These are phyloP conservation scores for Arthrobotrys sphaeroides DNA, from an alignment of 2,329 filamentous ascomycete species.

Conservation along the genomic window DNA sequence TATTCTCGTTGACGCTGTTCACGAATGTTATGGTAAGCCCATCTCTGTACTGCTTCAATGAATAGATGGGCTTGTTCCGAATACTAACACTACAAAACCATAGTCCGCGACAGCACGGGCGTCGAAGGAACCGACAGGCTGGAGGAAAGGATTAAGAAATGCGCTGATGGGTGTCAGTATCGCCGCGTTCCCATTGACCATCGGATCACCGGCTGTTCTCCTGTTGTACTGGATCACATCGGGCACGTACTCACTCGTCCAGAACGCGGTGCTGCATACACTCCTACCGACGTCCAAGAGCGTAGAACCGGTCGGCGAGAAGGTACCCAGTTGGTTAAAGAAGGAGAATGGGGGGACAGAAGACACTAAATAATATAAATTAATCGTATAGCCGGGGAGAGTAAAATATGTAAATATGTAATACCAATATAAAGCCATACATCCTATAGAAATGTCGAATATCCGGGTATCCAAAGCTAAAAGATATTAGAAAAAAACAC, in stretches of 20 bases:
- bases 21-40: constrained; percentile 52
- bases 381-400: background rate
- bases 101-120: background rate
- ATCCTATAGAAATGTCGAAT: background rate
- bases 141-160: constrained; percentile 30
- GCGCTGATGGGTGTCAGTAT: constrained; percentile 22
- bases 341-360: constrained; percentile 5
- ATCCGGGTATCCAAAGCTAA: constrained; percentile 27
- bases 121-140: constrained; percentile 9
- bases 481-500: constrained; percentile 1
- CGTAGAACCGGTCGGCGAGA: constrained; percentile 11
- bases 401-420: constrained; percentile 30
- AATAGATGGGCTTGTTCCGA: no score
- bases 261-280: constrained; percentile 25
- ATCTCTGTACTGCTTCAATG: background rate
- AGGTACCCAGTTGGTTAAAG: constrained; percentile 33
- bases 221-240: constrained; percentile 46
- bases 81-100: background rate
- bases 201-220: constrained; percentile 30
- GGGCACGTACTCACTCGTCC: constrained; percentile 31
- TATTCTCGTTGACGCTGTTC: constrained; percentile 55
- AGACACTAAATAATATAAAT: background rate
- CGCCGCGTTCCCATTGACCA: constrained; percentile 24
- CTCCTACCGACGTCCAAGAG: background rate
- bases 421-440: background rate